Percentiles rank a stretch among this genome's conserved stretches.
Evolutionary conservation across 345 rosid species (phyloP).

Genomic region (Excoecaria agallocha): DNA sequence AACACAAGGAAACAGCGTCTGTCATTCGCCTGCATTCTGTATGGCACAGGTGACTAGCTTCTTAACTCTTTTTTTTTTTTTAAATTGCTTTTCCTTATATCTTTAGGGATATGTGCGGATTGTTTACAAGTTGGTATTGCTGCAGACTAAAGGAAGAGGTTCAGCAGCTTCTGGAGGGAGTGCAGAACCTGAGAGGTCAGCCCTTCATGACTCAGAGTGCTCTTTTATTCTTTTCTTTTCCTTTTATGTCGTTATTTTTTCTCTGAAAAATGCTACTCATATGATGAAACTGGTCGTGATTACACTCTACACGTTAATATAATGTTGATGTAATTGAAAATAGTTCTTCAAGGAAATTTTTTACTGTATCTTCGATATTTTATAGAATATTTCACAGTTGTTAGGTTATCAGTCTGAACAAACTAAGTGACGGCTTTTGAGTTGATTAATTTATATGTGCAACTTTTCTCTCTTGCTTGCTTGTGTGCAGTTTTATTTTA

Average conservation of each 20-base stretch:
- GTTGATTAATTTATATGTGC: neutral
- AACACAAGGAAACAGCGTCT: constrained; percentile 25
- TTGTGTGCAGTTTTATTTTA: no score
- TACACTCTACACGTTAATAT: neutral
- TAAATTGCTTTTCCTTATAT: neutral
- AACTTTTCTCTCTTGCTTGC: neutral
- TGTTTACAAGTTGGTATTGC: constrained; percentile 10
- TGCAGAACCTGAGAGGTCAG: constrained; percentile 31
- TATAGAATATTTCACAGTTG: neutral
- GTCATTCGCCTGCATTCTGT: constrained; percentile 17
- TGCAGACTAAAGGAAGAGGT: constrained; percentile 32
- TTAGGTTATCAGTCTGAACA: neutral
- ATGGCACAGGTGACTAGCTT: constrained; percentile 35
- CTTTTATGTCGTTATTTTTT: neutral
- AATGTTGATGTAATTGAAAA: neutral
- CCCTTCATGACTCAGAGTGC: neutral
- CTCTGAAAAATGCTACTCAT: neutral
- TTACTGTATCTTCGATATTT: neutral
- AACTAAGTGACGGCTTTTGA: neutral
- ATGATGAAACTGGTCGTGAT: neutral
- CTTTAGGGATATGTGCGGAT: constrained; percentile 13
- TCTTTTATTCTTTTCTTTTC: neutral
- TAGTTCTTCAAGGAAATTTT: neutral
- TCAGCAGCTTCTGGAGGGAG: constrained; percentile 25
- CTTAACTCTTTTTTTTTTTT: neutral